Base-by-base conservation (phyloP, 1,284 basidiomycete species). In the Trichosporon asahii region DNA sequence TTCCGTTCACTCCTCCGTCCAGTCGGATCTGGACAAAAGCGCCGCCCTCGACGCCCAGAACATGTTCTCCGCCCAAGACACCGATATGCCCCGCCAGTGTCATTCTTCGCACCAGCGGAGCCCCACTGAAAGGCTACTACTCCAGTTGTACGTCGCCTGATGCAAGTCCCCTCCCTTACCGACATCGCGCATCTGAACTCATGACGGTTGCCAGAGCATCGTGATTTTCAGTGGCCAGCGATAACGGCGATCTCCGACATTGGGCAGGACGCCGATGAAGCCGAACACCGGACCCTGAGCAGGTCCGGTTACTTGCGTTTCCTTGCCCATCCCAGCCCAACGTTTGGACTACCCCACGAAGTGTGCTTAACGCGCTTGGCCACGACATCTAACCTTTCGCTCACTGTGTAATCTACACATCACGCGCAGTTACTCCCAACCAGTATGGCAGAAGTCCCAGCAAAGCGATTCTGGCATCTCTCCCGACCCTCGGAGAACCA, bases 401-500 rank as follows among this genome's bases (percentile, higher is more conserved):
- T 57, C 21, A 25, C 46, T 53, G n/a, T n/a, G n/a, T n/a, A n/a
- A n/a, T 11, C 53, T 55, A 14, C 53, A 57, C 53, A 27, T 3
- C 29, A 12, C 23, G 25, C n/a, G n/a, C n/a, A n/a, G n/a, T n/a
- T n/a, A 11, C 12, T 12, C 25, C 29, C 11, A 37, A 37, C 9
- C 5, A 61, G n/a, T 7, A 31, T n/a, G 57, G 14, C 57, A 2
- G 57, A 61, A 31, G 21, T 25, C 11, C 49, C 49, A 8, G 27
- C 57, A 8, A 18, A 61, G 15, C 57, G 57, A 8, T 33, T 33
- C 57, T 61, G 57, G 57, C 27, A n/a, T 15, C 67, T 82, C 68
- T 67, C 78, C 46, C 76, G 75, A 12, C 82, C 81, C 0, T 65
- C 69, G n/a, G 72, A 69, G 6, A 73, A 73, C 18, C 74, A 76